Evolutionary conservation across 2,329 filamentous ascomycete species (phyloP), one percentile per base, ranked within the genome.

Genomic region (Alternaria alternata): DNA sequence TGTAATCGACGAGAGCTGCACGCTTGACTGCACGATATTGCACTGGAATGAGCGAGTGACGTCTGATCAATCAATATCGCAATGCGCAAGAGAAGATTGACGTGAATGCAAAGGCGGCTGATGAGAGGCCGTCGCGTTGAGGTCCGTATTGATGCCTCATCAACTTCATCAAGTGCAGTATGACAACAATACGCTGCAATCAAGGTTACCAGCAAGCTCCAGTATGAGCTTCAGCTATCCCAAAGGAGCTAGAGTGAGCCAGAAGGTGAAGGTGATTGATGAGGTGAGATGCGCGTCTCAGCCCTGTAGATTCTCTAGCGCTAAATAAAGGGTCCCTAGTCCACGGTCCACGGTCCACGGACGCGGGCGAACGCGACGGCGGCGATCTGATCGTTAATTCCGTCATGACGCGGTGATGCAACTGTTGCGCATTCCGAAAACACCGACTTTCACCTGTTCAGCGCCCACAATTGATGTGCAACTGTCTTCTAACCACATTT

Each of bases 351-450:
- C 51, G 62, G 59, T 32, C 59, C 51, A 34, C 48, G 30, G 51
- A 28, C 32, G 24, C 61, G 58, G 54, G 62, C 61, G 54, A 63
- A 62, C 41, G 47, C 28, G 34, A 30, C 42, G 41, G 18, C 42
- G 48, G 43, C 46, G 49, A 36, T 59, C 34, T 39, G 36, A 26
- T 32, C 54, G 26, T 54, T 53, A 36, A 62, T 54, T 59, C 59
- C 57, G 64, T 61, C 62, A 66, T 64, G 59, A 66, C 63, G 63
- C 63, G 24, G 41, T 64, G 56, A 61, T 57, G 49, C 38, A 24
- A 41, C 30, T 18, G 1, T 18, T 51, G 22, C 12, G 22, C 26
- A 46, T 30, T 26, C 39, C 38, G 11, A 53, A n/a, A 14, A 8
- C n/a, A 20, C 7, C 39, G 3, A 22, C 39, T 20, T 41, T 52